Evolutionary conservation across 805 yeast species (phyloP).

Genomic region (Maudiozyma serrabonitensis): DNA sequence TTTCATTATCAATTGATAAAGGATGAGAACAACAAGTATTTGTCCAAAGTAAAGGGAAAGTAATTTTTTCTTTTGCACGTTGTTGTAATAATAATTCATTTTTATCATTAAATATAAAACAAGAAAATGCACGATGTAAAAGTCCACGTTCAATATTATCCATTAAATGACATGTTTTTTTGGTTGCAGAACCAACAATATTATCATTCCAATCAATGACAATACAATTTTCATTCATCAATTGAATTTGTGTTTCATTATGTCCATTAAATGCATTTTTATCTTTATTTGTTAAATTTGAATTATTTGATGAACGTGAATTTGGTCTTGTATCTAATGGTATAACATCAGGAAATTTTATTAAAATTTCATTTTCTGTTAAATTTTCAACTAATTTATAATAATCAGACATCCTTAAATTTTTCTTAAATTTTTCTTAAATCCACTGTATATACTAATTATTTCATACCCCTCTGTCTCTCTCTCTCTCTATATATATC

Average conservation of each 20-base stretch:
- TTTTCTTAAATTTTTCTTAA: too few species aligned
- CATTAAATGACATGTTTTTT: slow-evolving; percentile 84
- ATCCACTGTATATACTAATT: too few species aligned
- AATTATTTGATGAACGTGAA: slow-evolving; percentile 32
- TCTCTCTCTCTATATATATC: background rate
- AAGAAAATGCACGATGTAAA: slow-evolving; percentile 92
- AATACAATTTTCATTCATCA: slow-evolving; percentile 95
- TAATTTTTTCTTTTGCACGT: slow-evolving; percentile 92
- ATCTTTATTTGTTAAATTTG: slow-evolving; percentile 24
- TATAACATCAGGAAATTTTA: slow-evolving; percentile 52
- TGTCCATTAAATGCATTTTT: slow-evolving; percentile 64
- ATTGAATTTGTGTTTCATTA: slow-evolving; percentile 84
- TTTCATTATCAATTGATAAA: slow-evolving; percentile 68
- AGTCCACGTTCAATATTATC: slow-evolving; percentile 76
- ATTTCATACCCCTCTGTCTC: too few species aligned
- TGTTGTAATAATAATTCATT: slow-evolving; percentile 80
- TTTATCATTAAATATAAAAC: slow-evolving; percentile 76
- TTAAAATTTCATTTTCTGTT: slow-evolving; percentile 40
- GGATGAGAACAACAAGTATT: slow-evolving; percentile 99
- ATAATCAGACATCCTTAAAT: slow-evolving; percentile 29
- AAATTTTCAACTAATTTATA: slow-evolving; percentile 46
- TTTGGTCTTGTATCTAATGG: slow-evolving; percentile 56
- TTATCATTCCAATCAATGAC: slow-evolving; percentile 80
- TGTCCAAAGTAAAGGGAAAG: slow-evolving; percentile 96
- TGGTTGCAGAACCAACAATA: slow-evolving; percentile 90